phyloP scores from a whole-genome alignment of 2,329 filamentous ascomycete species.

The Ophiostoma himal-ulmi region DNA sequence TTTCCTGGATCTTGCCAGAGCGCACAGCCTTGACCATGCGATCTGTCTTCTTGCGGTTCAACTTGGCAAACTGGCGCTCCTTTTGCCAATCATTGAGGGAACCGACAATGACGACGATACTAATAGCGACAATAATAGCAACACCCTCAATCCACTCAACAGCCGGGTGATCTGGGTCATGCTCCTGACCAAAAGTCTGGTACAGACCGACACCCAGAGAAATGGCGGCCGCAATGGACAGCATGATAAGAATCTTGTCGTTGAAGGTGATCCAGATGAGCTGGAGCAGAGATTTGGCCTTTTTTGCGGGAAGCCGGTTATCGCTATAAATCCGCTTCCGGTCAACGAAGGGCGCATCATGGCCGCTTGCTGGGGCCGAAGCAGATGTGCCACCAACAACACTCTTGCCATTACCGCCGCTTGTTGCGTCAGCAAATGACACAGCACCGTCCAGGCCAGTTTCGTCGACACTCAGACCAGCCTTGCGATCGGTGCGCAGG shows the following conservation, averaged over 20 bases:
- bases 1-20: constrained; percentile 62
- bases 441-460: constrained; percentile 57
- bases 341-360: constrained; percentile 46
- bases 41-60: constrained; percentile 75
- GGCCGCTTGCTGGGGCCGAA: constrained; percentile 14
- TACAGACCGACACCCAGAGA: constrained; percentile 71
- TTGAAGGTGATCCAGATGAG: constrained; percentile 80
- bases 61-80: constrained; percentile 69
- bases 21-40: constrained; percentile 66
- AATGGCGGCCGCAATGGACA: constrained; percentile 64
- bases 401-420: constrained; percentile 26
- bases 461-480: constrained; percentile 75
- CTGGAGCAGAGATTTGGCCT: constrained; percentile 65
- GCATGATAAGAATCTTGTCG: constrained; percentile 70
- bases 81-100: constrained; percentile 77
- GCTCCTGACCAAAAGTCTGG: constrained; percentile 60
- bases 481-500: constrained; percentile 62
- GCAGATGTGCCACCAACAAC: constrained; percentile 31
- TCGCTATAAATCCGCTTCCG: constrained; percentile 65
- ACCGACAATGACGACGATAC: constrained; percentile 70
- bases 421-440: constrained; percentile 65
- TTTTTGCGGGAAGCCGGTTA: constrained; percentile 67
- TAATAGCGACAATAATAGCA: constrained; percentile 73
- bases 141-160: constrained; percentile 80
- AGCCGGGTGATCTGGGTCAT: constrained; percentile 45